A percentile compares a stretch with the other conserved stretches of the same genome.
Conservation (phyloP, 768 basidiomycete genomes). For the Tricholoma furcatifolium region DNA sequence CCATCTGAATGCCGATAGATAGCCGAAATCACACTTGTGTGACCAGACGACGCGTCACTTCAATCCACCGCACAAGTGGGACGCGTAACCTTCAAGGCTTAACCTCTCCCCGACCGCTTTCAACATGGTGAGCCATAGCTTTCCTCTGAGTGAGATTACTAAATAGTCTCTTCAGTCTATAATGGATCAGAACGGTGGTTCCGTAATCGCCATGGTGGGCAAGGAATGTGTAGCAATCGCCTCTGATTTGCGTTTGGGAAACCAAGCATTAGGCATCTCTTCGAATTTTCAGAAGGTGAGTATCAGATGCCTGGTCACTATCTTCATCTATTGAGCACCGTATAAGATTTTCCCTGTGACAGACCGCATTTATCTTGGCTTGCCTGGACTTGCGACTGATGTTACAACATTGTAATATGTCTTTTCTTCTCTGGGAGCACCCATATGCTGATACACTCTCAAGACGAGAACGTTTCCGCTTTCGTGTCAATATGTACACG, state of each 20-base stretch:
- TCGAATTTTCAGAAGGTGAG: slow-evolving; percentile 92
- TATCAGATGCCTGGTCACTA: not conserved
- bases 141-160: slow-evolving; percentile 1
- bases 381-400: slow-evolving; percentile 92
- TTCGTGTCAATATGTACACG: slow-evolving; percentile 97
- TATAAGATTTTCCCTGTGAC: slow-evolving; percentile 89
- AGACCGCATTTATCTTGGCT: slow-evolving; percentile 87
- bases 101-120: slow-evolving; percentile 9
- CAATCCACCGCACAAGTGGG: slow-evolving; percentile 5
- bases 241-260: slow-evolving; percentile 89
- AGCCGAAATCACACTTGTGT: slow-evolving; percentile 27
- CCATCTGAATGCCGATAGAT: not conserved
- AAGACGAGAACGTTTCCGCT: slow-evolving; percentile 89
- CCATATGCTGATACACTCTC: slow-evolving; percentile 3
- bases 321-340: slow-evolving; percentile 10
- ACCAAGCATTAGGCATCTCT: slow-evolving; percentile 81
- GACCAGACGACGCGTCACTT: slow-evolving; percentile 43
- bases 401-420: slow-evolving; percentile 76
- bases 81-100: slow-evolving; percentile 29
- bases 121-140: slow-evolving; percentile 35
- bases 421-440: slow-evolving; percentile 7
- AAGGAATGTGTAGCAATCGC: slow-evolving; percentile 99
- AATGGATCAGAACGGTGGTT: slow-evolving; percentile 95
- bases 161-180: slow-evolving; percentile 58
- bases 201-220: slow-evolving; percentile 98